Evolutionary conservation across 139 green algal genomes (phyloP).

Genomic region (Ettlia oleoabundans): DNA sequence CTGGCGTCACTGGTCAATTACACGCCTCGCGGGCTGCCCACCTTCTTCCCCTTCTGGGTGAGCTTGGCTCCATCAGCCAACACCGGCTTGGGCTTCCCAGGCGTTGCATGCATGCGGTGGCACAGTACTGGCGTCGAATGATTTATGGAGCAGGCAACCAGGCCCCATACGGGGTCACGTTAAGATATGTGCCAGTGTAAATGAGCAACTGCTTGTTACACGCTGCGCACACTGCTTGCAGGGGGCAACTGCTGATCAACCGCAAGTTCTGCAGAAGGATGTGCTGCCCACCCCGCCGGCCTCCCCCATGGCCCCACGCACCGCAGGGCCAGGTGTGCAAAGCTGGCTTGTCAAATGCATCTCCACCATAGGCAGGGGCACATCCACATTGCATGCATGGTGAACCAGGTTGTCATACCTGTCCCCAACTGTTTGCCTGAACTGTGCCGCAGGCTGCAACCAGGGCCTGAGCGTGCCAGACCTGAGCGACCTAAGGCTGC

Average conservation of each 20-base stretch:
- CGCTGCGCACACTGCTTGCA: background rate
- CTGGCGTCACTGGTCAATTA: constrained; percentile 13
- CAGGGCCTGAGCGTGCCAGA: constrained; percentile 11
- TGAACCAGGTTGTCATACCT: too few relatives aligned
- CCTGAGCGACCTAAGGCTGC: background rate
- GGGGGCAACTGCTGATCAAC: background rate
- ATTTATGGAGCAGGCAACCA: too few relatives aligned
- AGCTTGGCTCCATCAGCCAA: too few relatives aligned
- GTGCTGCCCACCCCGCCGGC: constrained; percentile 10
- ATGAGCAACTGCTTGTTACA: background rate
- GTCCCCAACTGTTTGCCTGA: too few relatives aligned
- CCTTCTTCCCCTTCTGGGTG: constrained; percentile 44
- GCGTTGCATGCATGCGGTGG: too few relatives aligned
- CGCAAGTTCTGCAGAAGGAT: constrained; percentile 9
- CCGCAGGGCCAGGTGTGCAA: background rate
- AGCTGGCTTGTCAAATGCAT: background rate
- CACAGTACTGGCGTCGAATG: too few relatives aligned
- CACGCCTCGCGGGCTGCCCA: constrained; percentile 17
- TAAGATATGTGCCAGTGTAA: too few relatives aligned
- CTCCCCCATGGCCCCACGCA: constrained; percentile 5
- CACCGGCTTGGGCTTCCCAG: background rate
- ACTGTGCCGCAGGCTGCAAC: too few relatives aligned
- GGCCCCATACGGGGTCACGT: too few relatives aligned
- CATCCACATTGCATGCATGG: too few relatives aligned
- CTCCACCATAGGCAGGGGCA: too few relatives aligned